Evolutionary conservation across 2,329 filamentous ascomycete genomes (phyloP).

Genomic region (Trichoderma sp.): DNA sequence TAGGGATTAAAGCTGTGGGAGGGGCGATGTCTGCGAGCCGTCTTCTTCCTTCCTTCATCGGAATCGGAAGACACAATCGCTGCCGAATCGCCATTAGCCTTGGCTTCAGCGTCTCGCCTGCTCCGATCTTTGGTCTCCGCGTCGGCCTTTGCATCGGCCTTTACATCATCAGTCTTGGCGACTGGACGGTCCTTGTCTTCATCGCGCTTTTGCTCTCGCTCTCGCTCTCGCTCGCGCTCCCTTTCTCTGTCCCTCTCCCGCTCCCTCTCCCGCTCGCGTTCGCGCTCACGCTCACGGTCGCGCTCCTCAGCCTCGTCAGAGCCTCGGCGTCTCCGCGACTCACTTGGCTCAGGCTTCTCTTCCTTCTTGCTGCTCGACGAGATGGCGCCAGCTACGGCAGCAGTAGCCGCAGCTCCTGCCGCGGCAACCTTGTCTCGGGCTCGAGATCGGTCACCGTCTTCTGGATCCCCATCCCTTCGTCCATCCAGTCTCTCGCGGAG

Average conservation of each 20-base stretch:
- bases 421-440: conserved; percentile 54
- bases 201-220: background rate
- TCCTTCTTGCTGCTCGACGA: conserved; percentile 45
- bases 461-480: conserved; percentile 40
- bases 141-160: conserved; percentile 25
- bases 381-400: conserved; percentile 54
- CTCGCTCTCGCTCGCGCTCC: background rate
- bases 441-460: conserved; percentile 47
- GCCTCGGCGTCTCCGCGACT: conserved; percentile 38
- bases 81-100: conserved; percentile 41
- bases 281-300: background rate
- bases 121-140: conserved; percentile 38
- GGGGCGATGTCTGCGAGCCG: conserved; percentile 45
- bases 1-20: conserved; percentile 57
- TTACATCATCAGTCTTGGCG: conserved; percentile 21
- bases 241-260: background rate
- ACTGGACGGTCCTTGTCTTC: conserved; percentile 32
- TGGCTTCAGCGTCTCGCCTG: conserved; percentile 46
- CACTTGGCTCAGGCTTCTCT: conserved; percentile 42
- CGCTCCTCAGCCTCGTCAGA: conserved; percentile 35
- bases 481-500: conserved; percentile 40
- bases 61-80: conserved; percentile 46
- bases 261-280: background rate
- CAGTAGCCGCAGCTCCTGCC: conserved; percentile 48
- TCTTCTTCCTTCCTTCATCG: conserved; percentile 45